Evolutionary conservation across 495 filamentous ascomycete species (phyloP), one percentile per base, ranked within the genome.

Genomic region (Astrocystis sublimbata): DNA sequence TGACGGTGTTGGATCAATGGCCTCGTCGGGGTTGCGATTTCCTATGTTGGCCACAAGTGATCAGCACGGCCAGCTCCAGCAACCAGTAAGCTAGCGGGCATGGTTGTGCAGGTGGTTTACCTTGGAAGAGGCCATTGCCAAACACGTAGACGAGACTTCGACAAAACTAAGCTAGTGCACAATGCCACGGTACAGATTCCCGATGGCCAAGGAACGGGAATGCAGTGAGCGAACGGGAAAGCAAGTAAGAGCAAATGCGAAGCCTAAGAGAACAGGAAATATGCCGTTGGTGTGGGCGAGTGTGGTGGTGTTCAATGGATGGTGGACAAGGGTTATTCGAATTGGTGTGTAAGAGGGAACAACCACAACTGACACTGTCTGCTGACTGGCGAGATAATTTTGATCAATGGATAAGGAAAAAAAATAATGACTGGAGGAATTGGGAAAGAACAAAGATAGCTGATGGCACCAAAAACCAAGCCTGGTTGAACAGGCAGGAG

Each of bases 81-180:
- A 42, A 61, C 68, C 56, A 59, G 65, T 59, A 60, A 69, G 58
- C 70, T 66, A 67, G 62, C 67, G 60, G 69, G 62, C 65, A 70
- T 57, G 43, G 55, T 53, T 66, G 52, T 52, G 63, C 41, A 59
- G 71, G 67, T 63, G 23, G 51, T 65, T n/a, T 78, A 82, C 79
- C 79, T 81, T 81, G 73, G 76, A 82, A 65, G 79, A 82, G 65
- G 79, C 79, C 79, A 82, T 81, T 77, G 77, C 71, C 65, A 71
- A 66, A 73, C 71, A 72, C 65, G 63, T 69, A 69, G 52, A 68
- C 52, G 54, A 61, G 61, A 54, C 60, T 59, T 47, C 59, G 63
- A 71, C 70, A 69, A 74, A 75, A 76, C 35, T 24, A 45, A 66
- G 65, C 56, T 47, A 63, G 41, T 59, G 43, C 28, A 56, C 51